phyloP scores from a whole-genome alignment of 2,329 filamentous ascomycete species.

The Penicillium aurantiogriseum region DNA sequence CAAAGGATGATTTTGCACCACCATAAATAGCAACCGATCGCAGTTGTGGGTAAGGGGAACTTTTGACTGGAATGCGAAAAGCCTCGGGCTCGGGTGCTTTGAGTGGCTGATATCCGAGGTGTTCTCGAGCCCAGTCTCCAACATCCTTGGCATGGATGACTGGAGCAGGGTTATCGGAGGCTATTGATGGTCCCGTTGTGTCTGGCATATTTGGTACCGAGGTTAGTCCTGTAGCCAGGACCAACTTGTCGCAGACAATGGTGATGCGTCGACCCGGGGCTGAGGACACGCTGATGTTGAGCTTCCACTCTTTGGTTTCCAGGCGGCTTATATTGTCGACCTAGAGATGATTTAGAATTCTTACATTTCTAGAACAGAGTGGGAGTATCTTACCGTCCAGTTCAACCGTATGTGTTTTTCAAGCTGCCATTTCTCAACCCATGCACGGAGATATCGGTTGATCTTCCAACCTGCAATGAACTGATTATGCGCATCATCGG shows the following conservation, averaged over 20 bases:
- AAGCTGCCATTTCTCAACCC: slow-evolving; percentile 25
- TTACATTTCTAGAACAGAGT: background rate
- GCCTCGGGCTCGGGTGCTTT: background rate
- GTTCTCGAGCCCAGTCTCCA: slow-evolving; percentile 22
- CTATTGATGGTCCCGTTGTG: background rate
- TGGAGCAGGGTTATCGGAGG: background rate
- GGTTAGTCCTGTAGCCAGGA: slow-evolving; percentile 29
- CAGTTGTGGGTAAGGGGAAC: background rate
- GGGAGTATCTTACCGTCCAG: slow-evolving; percentile 18
- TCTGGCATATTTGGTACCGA: slow-evolving; percentile 26
- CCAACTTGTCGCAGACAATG: slow-evolving; percentile 29
- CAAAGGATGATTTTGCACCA: slow-evolving; percentile 29
- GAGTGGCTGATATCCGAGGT: slow-evolving; percentile 24
- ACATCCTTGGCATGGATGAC: slow-evolving; percentile 26
- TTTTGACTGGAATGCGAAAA: background rate
- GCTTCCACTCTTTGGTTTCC: slow-evolving; percentile 23
- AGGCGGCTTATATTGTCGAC: slow-evolving; percentile 23
- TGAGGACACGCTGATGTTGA: slow-evolving; percentile 15
- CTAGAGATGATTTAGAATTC: slow-evolving; percentile 7
- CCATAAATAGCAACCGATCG: slow-evolving; percentile 25
- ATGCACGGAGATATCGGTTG: slow-evolving; percentile 26
- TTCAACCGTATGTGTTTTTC: slow-evolving; percentile 23
- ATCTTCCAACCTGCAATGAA: slow-evolving; percentile 32
- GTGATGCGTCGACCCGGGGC: background rate
- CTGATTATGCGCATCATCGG: slow-evolving; percentile 5